Conservation (phyloP, 495 filamentous ascomycete genomes). For the Penicillium canariense region DNA sequence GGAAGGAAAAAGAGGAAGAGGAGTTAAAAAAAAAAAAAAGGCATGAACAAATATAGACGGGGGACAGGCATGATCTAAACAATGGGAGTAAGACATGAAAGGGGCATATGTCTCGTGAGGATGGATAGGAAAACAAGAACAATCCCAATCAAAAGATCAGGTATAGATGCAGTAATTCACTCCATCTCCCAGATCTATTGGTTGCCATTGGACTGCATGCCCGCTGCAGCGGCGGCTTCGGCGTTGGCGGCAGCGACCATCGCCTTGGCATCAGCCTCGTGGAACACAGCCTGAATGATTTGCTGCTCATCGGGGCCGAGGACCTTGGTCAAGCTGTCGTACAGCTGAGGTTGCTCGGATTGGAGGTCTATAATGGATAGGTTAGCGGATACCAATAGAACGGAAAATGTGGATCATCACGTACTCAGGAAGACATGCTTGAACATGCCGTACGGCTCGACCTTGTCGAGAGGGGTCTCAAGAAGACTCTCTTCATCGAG, state of each 20-base stretch:
- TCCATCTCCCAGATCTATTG: conserved; percentile 24
- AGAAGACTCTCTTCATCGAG: conserved; percentile 89
- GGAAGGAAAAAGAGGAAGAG: conserved; percentile 9
- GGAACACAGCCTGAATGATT: conserved; percentile 74
- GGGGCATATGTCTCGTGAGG: conserved; percentile 40
- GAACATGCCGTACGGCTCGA: conserved; percentile 92
- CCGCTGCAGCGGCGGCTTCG: conserved; percentile 37
- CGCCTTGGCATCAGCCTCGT: conserved; percentile 69
- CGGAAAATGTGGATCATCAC: conserved; percentile 34
- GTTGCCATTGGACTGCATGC: conserved; percentile 38
- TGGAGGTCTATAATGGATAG: conserved; percentile 64
- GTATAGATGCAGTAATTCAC: conserved; percentile 5
- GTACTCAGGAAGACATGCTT: conserved; percentile 76
- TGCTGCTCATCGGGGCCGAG: conserved; percentile 78
- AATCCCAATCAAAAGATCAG: conserved; percentile 8
- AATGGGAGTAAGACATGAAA: conserved; percentile 30
- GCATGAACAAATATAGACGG: conserved; percentile 22
- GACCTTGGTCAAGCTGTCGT: conserved; percentile 72
- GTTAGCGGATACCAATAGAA: conserved; percentile 16
- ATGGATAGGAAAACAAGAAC: conserved; percentile 10
- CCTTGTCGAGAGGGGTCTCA: conserved; percentile 89
- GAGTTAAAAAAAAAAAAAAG: not conserved
- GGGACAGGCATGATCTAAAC: conserved; percentile 29
- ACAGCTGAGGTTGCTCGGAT: conserved; percentile 87
- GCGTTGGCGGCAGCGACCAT: conserved; percentile 39